Evolutionary conservation across 2,329 filamentous ascomycete genomes (phyloP).

Genomic region (Ophiosphaerella narmari): DNA sequence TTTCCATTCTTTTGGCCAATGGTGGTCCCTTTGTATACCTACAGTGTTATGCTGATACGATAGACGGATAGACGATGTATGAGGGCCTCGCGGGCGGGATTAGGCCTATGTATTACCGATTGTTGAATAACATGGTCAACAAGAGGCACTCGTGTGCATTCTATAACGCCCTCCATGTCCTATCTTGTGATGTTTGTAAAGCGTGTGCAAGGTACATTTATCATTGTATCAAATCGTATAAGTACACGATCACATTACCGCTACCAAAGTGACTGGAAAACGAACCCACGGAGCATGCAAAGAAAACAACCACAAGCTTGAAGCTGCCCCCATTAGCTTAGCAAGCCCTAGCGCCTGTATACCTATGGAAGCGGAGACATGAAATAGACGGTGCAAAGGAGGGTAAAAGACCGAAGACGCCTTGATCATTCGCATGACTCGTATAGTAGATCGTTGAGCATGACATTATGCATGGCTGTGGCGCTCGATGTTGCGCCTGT

Average conservation of each 20-base stretch:
- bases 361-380: constrained; percentile 28
- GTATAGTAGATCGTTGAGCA: constrained; percentile 24
- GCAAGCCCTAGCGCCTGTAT: constrained; percentile 28
- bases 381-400: constrained; percentile 36
- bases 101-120: too few species aligned
- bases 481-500: constrained; percentile 7
- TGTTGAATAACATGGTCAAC: too few species aligned
- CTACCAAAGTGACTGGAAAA: constrained; percentile 27
- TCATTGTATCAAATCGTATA: constrained; percentile 33
- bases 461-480: constrained; percentile 16
- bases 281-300: constrained; percentile 35
- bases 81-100: background rate
- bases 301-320: constrained; percentile 34
- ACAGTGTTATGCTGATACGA: background rate
- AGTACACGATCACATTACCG: constrained; percentile 37
- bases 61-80: constrained; percentile 3
- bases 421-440: constrained; percentile 42
- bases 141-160: too few species aligned
- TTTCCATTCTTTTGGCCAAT: background rate
- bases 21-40: constrained; percentile 1
- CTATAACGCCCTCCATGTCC: too few species aligned
- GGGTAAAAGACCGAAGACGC: constrained; percentile 36
- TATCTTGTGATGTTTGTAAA: background rate
- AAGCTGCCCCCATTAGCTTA: constrained; percentile 21
- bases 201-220: constrained; percentile 4